These are phyloP conservation scores for Senecio squalidus DNA, from an alignment of 140 eudicot genomes.

Conservation along the genomic window DNA sequence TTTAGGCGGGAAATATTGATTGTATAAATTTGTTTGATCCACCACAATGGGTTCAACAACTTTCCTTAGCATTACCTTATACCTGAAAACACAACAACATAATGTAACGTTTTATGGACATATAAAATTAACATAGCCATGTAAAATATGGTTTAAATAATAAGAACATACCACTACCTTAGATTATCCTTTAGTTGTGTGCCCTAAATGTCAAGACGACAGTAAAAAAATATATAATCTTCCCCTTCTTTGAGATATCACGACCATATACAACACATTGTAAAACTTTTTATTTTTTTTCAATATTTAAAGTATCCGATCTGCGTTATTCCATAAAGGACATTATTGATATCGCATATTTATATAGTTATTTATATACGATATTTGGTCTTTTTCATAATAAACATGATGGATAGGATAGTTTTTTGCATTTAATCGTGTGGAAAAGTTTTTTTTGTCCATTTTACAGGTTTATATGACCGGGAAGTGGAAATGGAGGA, in stretches of 20 bases:
- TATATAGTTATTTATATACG: no score
- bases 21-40: constrained; percentile 47
- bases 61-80: constrained; percentile 57
- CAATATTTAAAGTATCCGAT: constrained; percentile 81
- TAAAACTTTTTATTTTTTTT: constrained; percentile 67
- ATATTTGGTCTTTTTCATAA: no score
- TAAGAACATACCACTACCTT: constrained; percentile 42
- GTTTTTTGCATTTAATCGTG: no score
- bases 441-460: no score
- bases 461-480: no score
- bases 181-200: constrained; percentile 58
- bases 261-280: constrained; percentile 77
- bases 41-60: constrained; percentile 53
- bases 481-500: no score
- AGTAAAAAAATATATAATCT: constrained; percentile 68
- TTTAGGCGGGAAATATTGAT: constrained; percentile 43
- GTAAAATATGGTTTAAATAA: no score
- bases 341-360: no score
- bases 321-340: constrained; percentile 35
- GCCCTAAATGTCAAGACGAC: constrained; percentile 72
- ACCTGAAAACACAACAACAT: constrained; percentile 37
- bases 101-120: not conserved
- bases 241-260: constrained; percentile 71
- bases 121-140: no score
- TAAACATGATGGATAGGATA: no score